Base-by-base conservation (phyloP, 2,329 filamentous ascomycete species). In the Pseudocercospora eumusae region DNA sequence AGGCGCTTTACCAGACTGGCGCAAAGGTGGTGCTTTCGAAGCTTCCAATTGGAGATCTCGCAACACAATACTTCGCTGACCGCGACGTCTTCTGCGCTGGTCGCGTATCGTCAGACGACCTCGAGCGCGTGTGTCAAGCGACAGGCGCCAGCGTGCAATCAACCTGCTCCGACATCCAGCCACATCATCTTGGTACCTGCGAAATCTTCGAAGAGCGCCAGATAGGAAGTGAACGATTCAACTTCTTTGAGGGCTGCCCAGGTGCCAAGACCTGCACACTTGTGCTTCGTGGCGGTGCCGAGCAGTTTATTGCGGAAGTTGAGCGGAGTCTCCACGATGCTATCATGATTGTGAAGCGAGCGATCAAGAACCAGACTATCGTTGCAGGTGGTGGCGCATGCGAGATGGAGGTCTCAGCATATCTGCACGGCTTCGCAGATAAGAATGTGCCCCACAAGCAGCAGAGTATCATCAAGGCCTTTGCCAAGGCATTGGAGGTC, bases 311-410 rank as follows among this genome's bases (percentile, higher is more conserved):
- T 72, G 95, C 95, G 62, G 95, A 99, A 78, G 95, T 97, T 1
- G 95, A 99, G 83, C 91, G 95, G 67, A 96, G 92, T 75, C 85
- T 99, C 69, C 95, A 99, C 83, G 95, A 99, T 74, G 95, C 95
- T 71, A 98, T 99, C 79, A 99, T 99, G 95, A 96, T 99, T 73
- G 95, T 99, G 75, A 98, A 98, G 86, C 92, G 96, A 65, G 92
- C 95, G 27, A 92, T 98, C 78, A 92, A 91, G 82, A 96, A 98
- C 83, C 89, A 89, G 74, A 90, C 86, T 75, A 96, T 99, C 68
- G 95, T 99, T 25, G 95, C 93, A 50, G 95, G 95, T 71, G 95
- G 95, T 71, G 95, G 95, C 75, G 93, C 95, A 18, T 88, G 84
- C 72, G 95, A 99, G 83, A 98, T 99, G 93, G 95, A 98, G 77